A percentile compares a stretch with the other conserved stretches of the same genome.
phyloP scores from a whole-genome alignment of 2,329 filamentous ascomycete genomes.

The Fonsecaea erecta region DNA sequence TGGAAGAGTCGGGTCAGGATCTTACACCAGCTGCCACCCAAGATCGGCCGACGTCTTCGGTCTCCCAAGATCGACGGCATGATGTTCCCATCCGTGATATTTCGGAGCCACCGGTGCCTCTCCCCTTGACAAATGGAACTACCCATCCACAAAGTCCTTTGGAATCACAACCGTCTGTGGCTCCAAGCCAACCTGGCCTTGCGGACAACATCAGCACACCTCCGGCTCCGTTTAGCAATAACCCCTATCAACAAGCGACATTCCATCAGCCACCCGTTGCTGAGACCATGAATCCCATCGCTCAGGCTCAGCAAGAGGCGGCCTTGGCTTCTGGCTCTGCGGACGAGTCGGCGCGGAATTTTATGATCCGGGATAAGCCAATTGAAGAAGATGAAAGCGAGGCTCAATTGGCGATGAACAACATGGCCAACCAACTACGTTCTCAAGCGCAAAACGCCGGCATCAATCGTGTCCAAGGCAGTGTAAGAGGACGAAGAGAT shows the following conservation, averaged over 20 bases:
- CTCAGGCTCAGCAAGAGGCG: conserved; percentile 48
- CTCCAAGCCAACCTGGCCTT: conserved; percentile 22
- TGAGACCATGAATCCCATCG: conserved; percentile 21
- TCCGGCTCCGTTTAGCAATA: conserved; percentile 10
- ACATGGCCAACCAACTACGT: conserved; percentile 56
- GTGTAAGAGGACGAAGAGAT: conserved; percentile 84
- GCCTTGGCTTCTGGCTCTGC: conserved; percentile 27
- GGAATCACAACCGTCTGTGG: conserved; percentile 21
- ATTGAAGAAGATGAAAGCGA: conserved; percentile 56
- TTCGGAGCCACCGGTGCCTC: conserved; percentile 18
- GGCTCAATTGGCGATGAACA: conserved; percentile 54
- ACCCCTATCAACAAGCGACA: conserved; percentile 19
- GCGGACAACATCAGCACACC: conserved; percentile 17
- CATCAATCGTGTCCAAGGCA: conserved; percentile 72
- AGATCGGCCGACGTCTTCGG: conserved; percentile 24
- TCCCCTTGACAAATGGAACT: conserved; percentile 27
- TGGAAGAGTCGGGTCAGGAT: conserved; percentile 37
- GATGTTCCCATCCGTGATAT: conserved; percentile 18
- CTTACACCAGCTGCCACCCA: conserved; percentile 35
- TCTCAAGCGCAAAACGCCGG: conserved; percentile 53
- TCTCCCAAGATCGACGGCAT: conserved; percentile 25
- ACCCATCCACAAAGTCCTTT: conserved; percentile 13
- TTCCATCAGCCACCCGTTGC: conserved; percentile 16
- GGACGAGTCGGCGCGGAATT: conserved; percentile 52
- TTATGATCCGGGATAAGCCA: conserved; percentile 55